phyloP scores from a whole-genome alignment of 2,329 filamentous ascomycete species.

The Pezicula neosporulosa region DNA sequence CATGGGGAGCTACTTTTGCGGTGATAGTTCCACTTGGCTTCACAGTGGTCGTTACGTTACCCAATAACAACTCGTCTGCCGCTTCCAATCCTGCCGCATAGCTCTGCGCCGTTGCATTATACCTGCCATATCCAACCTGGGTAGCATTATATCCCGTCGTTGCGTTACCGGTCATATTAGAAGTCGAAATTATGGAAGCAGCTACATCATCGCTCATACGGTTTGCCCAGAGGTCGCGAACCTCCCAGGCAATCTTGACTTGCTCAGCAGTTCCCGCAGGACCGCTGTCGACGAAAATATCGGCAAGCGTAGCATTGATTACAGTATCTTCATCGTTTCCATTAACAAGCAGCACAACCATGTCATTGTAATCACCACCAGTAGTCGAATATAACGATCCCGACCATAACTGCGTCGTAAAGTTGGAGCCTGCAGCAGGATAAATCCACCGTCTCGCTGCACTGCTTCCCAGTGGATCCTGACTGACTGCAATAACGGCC shows the following conservation, averaged over 20 bases:
- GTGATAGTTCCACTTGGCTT: constrained; percentile 37
- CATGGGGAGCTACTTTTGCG: constrained; percentile 43
- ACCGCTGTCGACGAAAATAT: constrained; percentile 48
- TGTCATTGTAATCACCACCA: constrained; percentile 38
- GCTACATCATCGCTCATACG: constrained; percentile 47
- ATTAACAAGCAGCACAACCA: constrained; percentile 47
- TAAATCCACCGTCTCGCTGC: constrained; percentile 42
- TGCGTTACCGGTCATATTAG: constrained; percentile 26
- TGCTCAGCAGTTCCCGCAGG: constrained; percentile 37
- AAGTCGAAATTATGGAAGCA: constrained; percentile 38
- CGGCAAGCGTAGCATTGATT: constrained; percentile 47
- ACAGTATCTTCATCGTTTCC: constrained; percentile 35
- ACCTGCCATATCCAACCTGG: constrained; percentile 26
- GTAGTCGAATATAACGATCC: constrained; percentile 36
- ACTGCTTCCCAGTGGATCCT: constrained; percentile 34
- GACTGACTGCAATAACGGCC: constrained; percentile 40
- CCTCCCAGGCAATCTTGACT: constrained; percentile 42
- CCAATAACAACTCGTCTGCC: constrained; percentile 41
- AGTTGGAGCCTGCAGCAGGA: constrained; percentile 35
- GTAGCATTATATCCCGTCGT: constrained; percentile 29
- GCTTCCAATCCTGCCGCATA: constrained; percentile 42
- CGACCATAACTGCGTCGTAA: constrained; percentile 46
- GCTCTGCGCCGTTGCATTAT: constrained; percentile 45
- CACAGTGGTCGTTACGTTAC: constrained; percentile 40
- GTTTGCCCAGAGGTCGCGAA: constrained; percentile 53